phyloP scores from a whole-genome alignment of 805 yeast genomes.

The Jamesozyma spencerorum region DNA sequence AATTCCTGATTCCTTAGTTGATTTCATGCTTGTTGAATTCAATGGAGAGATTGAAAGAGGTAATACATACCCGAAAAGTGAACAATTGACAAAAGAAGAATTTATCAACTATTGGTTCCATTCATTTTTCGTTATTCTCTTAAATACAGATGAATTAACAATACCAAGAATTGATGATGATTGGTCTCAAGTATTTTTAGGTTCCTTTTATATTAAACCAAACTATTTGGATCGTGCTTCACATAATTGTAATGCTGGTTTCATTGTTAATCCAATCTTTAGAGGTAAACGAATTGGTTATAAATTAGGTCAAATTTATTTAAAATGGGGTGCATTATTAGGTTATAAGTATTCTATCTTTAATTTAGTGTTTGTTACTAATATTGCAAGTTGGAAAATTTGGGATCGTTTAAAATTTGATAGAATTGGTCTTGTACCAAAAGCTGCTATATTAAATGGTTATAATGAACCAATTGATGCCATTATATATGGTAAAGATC shows the following conservation, averaged over 20 bases:
- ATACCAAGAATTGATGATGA: slow-evolving; percentile 18
- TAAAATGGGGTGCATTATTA: slow-evolving; percentile 63
- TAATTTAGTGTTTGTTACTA: slow-evolving; percentile 78
- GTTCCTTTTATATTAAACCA: slow-evolving; percentile 76
- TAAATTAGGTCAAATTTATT: slow-evolving; percentile 57
- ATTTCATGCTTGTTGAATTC: slow-evolving; percentile 41
- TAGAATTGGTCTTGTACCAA: slow-evolving; percentile 62
- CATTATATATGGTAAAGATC: slow-evolving; percentile 60
- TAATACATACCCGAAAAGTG: slow-evolving; percentile 58
- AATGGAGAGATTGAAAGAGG: slow-evolving; percentile 66
- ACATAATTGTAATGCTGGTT: slow-evolving; percentile 84
- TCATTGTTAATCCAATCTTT: slow-evolving; percentile 48
- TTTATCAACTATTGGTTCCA: slow-evolving; percentile 61
- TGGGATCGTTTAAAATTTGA: slow-evolving; percentile 85
- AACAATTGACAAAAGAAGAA: slow-evolving; percentile 35
- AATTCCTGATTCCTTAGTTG: slow-evolving; percentile 44
- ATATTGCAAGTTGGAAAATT: slow-evolving; percentile 60
- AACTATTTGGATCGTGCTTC: slow-evolving; percentile 79
- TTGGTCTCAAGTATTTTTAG: slow-evolving; percentile 48
- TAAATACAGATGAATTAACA: slow-evolving; percentile 34
- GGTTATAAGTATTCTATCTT: slow-evolving; percentile 81
- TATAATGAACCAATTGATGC: slow-evolving; percentile 62
- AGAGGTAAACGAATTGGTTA: slow-evolving; percentile 67
- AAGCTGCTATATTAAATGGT: slow-evolving; percentile 69
- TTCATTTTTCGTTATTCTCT: slow-evolving; percentile 54